Percentiles rank a stretch among this genome's conserved stretches.
Conservation (phyloP, 1,284 basidiomycete species). For the Pseudozyma pruni region DNA sequence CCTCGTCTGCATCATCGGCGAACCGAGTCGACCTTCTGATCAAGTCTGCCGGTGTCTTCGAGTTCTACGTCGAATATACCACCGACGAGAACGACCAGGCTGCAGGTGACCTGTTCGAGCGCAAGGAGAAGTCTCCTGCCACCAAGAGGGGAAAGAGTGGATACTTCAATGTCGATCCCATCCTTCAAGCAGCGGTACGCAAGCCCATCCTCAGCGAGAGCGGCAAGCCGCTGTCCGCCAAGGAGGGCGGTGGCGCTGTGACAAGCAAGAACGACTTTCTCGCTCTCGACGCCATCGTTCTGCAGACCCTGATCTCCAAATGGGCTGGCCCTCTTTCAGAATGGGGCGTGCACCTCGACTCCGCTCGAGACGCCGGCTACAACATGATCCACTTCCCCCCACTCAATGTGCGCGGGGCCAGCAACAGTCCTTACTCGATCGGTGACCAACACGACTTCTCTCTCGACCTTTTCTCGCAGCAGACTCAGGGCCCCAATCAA, state of each 20-base stretch:
- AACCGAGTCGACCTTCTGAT: slow-evolving; percentile 54
- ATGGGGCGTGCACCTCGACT: slow-evolving; percentile 58
- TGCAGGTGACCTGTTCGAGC: slow-evolving; percentile 18
- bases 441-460: slow-evolving; percentile 60
- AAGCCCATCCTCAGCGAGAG: slow-evolving; percentile 46
- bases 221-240: slow-evolving; percentile 21
- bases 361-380: slow-evolving; percentile 59
- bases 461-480: slow-evolving; percentile 53
- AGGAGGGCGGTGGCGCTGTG: slow-evolving; percentile 49
- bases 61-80: slow-evolving; percentile 63
- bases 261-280: slow-evolving; percentile 31
- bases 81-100: slow-evolving; percentile 25
- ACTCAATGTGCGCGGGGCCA: slow-evolving; percentile 56
- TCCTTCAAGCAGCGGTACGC: slow-evolving; percentile 48
- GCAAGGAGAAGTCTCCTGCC: slow-evolving; percentile 6
- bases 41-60: slow-evolving; percentile 54
- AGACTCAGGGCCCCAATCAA: slow-evolving; percentile 21
- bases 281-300: slow-evolving; percentile 55
- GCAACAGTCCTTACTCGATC: slow-evolving; percentile 63
- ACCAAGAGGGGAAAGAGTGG: slow-evolving; percentile 51
- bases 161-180: slow-evolving; percentile 62
- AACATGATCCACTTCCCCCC: slow-evolving; percentile 65
- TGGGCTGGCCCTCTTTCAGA: slow-evolving; percentile 61
- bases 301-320: slow-evolving; percentile 62
- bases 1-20: slow-evolving; percentile 21